Evolutionary conservation across 495 filamentous ascomycete genomes (phyloP).

Genomic region (Terfezia boudieri): DNA sequence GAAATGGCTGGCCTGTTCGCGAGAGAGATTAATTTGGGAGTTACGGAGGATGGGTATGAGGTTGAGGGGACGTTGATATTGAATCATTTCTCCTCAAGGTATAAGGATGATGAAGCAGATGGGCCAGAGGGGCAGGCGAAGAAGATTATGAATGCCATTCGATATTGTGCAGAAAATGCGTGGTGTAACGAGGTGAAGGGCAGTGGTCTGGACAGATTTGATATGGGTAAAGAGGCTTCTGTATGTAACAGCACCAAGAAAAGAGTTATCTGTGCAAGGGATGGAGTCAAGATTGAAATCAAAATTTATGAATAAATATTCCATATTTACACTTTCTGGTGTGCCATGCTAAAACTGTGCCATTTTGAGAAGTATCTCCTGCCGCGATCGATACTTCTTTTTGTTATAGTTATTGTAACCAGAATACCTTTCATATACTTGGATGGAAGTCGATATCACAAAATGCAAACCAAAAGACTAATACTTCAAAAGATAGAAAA

Average conservation of each 20-base stretch:
- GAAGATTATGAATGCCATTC: conserved; percentile 7
- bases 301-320: too few species aligned
- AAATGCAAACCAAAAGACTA: too few species aligned
- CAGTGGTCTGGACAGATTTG: background rate
- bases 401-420: too few species aligned
- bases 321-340: too few species aligned
- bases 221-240: too few species aligned
- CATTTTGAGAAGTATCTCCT: too few species aligned
- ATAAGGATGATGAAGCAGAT: conserved; percentile 13
- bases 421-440: too few species aligned
- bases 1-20: conserved; percentile 16
- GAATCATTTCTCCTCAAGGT: conserved; percentile 13
- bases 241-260: background rate
- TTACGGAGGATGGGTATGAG: background rate
- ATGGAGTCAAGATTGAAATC: conserved; percentile 7
- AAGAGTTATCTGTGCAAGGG: conserved; percentile 11
- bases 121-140: conserved; percentile 5
- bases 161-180: conserved; percentile 7
- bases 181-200: conserved; percentile 1
- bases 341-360: too few species aligned
- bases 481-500: too few species aligned
- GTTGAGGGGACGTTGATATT: conserved; percentile 6
- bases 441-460: too few species aligned
- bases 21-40: conserved; percentile 3
- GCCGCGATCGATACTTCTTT: too few species aligned